Percentiles rank a stretch among this genome's conserved stretches.
Evolutionary conservation across 106 monocot species (phyloP).

Genomic region (Dioscorea dumetorum): DNA sequence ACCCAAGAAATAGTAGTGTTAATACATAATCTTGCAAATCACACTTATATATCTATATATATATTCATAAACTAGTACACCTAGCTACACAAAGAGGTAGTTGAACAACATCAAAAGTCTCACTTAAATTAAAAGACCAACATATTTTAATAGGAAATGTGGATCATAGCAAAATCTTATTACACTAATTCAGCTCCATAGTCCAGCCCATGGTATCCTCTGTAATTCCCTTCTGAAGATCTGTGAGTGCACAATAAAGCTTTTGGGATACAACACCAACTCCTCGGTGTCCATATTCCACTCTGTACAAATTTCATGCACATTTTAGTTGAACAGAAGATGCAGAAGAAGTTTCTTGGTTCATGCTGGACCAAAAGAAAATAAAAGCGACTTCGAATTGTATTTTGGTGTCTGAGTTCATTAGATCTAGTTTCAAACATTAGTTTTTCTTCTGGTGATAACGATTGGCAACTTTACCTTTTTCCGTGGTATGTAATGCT

Average conservation of each 20-base stretch:
- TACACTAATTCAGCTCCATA: slow-evolving; percentile 27
- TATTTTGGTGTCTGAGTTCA: not conserved
- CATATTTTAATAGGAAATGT: no score
- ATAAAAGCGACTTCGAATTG: not conserved
- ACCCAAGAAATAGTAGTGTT: no score
- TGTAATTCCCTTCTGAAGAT: slow-evolving; percentile 75
- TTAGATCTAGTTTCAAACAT: not conserved
- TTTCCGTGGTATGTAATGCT: slow-evolving; percentile 66
- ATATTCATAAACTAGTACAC: no score
- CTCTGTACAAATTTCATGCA: slow-evolving; percentile 27
- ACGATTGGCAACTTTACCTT: slow-evolving; percentile 28
- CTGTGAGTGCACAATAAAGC: slow-evolving; percentile 65
- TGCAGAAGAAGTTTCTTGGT: not conserved
- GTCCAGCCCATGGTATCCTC: slow-evolving; percentile 91
- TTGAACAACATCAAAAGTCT: no score
- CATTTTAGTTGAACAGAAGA: not conserved
- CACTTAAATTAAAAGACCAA: no score
- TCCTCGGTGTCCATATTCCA: slow-evolving; percentile 50
- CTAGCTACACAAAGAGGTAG: no score
- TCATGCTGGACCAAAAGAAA: no score
- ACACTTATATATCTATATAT: no score
- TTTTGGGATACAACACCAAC: slow-evolving; percentile 55
- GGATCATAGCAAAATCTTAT: not conserved
- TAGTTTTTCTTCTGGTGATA: no score
- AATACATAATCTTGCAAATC: no score